phyloP scores from a whole-genome alignment of 2,329 filamentous ascomycete species.

The Aspergillus unguis region DNA sequence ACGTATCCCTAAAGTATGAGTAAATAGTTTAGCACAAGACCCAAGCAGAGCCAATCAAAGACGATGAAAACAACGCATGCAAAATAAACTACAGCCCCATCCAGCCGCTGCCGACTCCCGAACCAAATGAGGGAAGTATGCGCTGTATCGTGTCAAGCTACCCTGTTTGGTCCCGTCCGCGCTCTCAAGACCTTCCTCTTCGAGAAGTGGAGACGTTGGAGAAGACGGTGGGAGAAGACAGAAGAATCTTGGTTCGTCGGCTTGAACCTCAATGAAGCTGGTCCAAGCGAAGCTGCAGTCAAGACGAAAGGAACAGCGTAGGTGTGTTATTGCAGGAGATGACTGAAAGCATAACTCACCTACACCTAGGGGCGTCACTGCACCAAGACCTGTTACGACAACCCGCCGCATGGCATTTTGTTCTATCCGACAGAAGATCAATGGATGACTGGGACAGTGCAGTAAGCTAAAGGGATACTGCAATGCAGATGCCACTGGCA shows the following conservation, averaged over 20 bases:
- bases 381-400: slow-evolving; percentile 79
- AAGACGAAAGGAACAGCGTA: too few species aligned
- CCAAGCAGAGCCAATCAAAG: not conserved
- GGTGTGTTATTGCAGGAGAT: not conserved
- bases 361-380: slow-evolving; percentile 78
- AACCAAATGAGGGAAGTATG: not conserved
- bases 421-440: not conserved
- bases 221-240: slow-evolving; percentile 8
- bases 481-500: not conserved
- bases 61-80: not conserved
- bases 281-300: too few species aligned
- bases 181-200: slow-evolving; percentile 31
- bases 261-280: not conserved
- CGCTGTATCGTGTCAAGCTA: slow-evolving; percentile 14
- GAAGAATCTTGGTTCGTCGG: slow-evolving; percentile 1
- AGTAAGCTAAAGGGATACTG: not conserved
- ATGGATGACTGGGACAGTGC: not conserved
- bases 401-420: slow-evolving; percentile 56
- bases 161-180: slow-evolving; percentile 20
- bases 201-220: slow-evolving; percentile 29
- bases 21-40: slow-evolving; percentile 4
- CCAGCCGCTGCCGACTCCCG: not conserved
- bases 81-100: not conserved
- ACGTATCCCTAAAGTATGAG: slow-evolving; percentile 54
- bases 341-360: slow-evolving; percentile 44